These are phyloP conservation scores for Vanderwaltozyma yarrowii DNA, from an alignment of 805 yeast genomes.

Conservation along the genomic window DNA sequence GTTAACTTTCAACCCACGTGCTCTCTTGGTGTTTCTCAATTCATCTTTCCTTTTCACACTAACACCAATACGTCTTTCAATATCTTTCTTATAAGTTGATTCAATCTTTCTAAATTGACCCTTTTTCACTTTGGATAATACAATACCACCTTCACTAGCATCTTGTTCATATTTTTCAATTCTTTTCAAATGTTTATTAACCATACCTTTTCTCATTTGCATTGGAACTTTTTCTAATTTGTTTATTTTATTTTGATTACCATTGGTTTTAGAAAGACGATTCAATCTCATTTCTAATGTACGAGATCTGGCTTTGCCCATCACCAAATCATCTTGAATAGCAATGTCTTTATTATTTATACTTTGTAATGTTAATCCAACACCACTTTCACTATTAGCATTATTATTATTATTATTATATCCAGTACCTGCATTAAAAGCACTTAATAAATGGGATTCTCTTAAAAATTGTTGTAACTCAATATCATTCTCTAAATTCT, in stretches of 20 bases:
- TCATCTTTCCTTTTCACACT: constrained; percentile 42
- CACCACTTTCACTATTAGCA: constrained; percentile 42
- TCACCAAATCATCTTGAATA: constrained; percentile 38
- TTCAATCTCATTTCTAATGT: constrained; percentile 51
- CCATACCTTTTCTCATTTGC: constrained; percentile 78
- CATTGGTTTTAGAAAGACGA: constrained; percentile 38
- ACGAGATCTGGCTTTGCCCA: constrained; percentile 60
- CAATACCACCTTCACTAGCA: constrained; percentile 84
- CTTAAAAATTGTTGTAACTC: constrained; percentile 57
- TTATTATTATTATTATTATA: constrained; percentile 25
- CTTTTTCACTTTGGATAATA: constrained; percentile 61
- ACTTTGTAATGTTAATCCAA: constrained; percentile 54
- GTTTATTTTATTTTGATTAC: constrained; percentile 24
- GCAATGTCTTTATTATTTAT: constrained; percentile 23
- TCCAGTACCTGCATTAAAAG: constrained; percentile 18
- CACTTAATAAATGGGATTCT: constrained; percentile 57
- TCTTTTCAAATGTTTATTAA: constrained; percentile 42
- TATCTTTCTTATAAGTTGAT: constrained; percentile 30
- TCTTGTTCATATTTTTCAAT: constrained; percentile 54
- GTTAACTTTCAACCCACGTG: constrained; percentile 70
- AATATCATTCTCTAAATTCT: constrained; percentile 58
- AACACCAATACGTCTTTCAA: constrained; percentile 34
- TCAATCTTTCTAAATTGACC: constrained; percentile 58
- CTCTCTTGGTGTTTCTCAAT: constrained; percentile 38
- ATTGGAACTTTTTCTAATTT: constrained; percentile 78